Percentiles rank a stretch among this genome's conserved stretches.
Conservation (phyloP, 225 moss, liverwort and hornwort species). For the Marchantia polymorpha region DNA sequence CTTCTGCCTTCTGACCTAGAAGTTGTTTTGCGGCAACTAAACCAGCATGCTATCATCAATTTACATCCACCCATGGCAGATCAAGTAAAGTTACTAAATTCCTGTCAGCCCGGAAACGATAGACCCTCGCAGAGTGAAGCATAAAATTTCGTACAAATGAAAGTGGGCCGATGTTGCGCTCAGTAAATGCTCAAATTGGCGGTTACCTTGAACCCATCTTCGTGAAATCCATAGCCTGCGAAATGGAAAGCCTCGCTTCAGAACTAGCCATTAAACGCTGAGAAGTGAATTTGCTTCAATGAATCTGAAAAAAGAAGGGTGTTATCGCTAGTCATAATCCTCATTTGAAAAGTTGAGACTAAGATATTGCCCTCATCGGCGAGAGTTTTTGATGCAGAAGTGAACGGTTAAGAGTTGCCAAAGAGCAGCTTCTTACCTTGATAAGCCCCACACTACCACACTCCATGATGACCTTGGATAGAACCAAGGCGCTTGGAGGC, state of each 20-base stretch:
- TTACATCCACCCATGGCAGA: not conserved
- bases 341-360: not conserved
- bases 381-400: not conserved
- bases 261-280: not conserved
- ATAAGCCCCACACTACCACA: constrained; percentile 96
- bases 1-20: constrained; percentile 50
- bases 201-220: constrained; percentile 77
- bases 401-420: not conserved
- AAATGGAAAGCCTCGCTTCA: not conserved
- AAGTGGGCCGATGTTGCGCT: not conserved
- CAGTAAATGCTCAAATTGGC: not conserved
- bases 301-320: too few species aligned
- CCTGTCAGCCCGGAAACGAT: not conserved
- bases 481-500: constrained; percentile 53
- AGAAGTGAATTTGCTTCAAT: not conserved
- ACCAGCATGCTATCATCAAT: constrained; percentile 43
- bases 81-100: not conserved
- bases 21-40: constrained; percentile 63
- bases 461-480: constrained; percentile 79
- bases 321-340: too few species aligned
- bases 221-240: constrained; percentile 78
- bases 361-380: not conserved
- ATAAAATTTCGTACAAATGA: not conserved
- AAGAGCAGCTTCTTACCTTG: constrained; percentile 41
- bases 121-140: not conserved